Base-by-base conservation (phyloP, 768 basidiomycete genomes). In the Phylloporus arenicola region DNA sequence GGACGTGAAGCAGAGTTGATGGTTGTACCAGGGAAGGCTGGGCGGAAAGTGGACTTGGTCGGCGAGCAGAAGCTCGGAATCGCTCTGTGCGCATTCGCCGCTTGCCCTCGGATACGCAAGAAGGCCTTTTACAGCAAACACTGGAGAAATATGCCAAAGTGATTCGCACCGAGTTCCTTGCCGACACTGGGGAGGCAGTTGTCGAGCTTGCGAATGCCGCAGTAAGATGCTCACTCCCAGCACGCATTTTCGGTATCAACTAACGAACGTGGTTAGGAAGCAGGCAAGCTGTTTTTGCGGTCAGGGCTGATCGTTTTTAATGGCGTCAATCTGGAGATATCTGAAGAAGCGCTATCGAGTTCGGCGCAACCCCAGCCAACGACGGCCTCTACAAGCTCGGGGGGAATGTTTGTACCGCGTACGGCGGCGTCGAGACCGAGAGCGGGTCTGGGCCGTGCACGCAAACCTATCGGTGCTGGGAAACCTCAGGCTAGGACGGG, bases 51-150 rank as follows among this genome's bases (percentile, higher is more conserved):
- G 84, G 84, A 2, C 68, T 81, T 34, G 79, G 78, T 39, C 71
- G 72, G 55, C 65, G 70, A 37, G 78, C 75, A 12, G 89, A 86
- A 48, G 67, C 73, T 6, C 79, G 78, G 42, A 82, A 73, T 54
- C 82, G 91, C 16, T 88, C 88, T 17, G 75, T 98, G 8, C 82
- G 87, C 9, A 71, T 97, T 45, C 79, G 75, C 19, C 84, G 84
- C 45, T 75, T 99, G 19, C 90, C 91, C 14, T 61, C 78, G 3
- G 80, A 72, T 10, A 83, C 90, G 5, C 90, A 96, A 62, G 96
- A 98, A 63, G 95, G 89, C 2, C 71, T 98, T 1, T 68, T 99
- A 22, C 95, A 99, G 58, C 96, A 98, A 72, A 72, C 74, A 0
- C 70, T 99, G 4, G 91, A 93, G 64, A 95, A 92, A 68, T 64